Evolutionary conservation across 371 early-diverging fungal species (phyloP), one percentile per base, ranked within the genome.

Genomic region (Zopfochytrium polystomum): DNA sequence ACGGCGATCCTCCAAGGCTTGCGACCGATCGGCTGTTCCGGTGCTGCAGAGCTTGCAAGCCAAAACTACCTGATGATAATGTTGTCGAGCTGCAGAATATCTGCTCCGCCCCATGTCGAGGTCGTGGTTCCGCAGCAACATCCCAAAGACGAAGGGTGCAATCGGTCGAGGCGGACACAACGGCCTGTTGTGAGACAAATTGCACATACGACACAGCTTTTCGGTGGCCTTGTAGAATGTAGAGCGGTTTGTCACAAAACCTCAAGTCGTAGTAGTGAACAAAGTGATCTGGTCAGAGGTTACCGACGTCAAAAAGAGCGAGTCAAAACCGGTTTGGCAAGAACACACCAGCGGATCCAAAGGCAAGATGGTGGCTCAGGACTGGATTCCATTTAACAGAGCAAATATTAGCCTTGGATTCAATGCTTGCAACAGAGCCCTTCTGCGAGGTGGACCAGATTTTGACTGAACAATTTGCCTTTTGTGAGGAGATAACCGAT

Each of bases 201-300:
- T 88, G 83, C 43, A 93, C 93, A 75, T 92, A 93, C 1, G 95
- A 94, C 1, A 94, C 93, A 0, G 95, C 93, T 66, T 91, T 92
- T 27, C 83, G 78, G 65, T 95, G 96, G 3, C 93, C 95, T 55
- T 80, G 73, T 67, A 90, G 87, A 27, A 85, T 68, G 47, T 78
- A 71, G 20, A 91, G 59, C 0, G 95, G 91, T 32, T 75, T 66
- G 2, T 60, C 73, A 4, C 86, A 74, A 30, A 85, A 81, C 52
- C 96, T 80, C 31, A 92, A 55, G 67, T 95, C 96, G 63, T 91
- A 93, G 70, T 86, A 92, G 65, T 88, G 87, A 29, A 92, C 80
- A 59, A 87, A 80, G 67, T 93, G 93, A 70, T 95, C 96, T 85
- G 64, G 32, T 38, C 11, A 58, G 34, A 60, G 57, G 18, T 48